A percentile compares a stretch with the other conserved stretches of the same genome.
These are phyloP conservation scores for Wallacemonas sp. DNA, from an alignment of 208 protist species.

Conservation along the genomic window DNA sequence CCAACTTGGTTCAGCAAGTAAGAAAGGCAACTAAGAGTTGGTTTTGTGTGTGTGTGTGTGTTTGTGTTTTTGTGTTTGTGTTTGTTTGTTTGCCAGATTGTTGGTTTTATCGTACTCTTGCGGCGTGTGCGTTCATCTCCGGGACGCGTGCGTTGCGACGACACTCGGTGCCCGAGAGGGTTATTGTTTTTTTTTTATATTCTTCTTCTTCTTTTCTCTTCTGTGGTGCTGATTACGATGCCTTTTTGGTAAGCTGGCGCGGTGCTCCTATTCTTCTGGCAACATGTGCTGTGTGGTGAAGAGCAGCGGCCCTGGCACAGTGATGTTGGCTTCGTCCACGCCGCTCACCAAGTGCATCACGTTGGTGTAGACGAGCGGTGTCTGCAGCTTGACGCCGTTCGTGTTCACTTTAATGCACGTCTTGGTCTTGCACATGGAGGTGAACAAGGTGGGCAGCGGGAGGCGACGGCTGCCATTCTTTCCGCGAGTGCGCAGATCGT, in stretches of 20 bases:
- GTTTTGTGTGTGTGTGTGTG: no score
- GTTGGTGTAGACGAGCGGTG: not conserved
- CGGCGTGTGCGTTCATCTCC: no score
- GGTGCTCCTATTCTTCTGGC: not conserved
- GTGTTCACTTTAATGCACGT: slow-evolving; percentile 1
- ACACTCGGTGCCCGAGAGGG: no score
- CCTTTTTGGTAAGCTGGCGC: no score
- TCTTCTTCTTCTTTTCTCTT: not conserved
- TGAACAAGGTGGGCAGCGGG: slow-evolving; percentile 1
- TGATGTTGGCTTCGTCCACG: not conserved
- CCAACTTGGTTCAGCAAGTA: no score
- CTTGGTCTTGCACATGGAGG: slow-evolving; percentile 16
- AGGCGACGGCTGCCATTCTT: not conserved
- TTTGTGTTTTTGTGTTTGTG: no score
- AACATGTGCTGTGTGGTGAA: slow-evolving; percentile 13
- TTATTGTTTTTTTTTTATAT: not conserved
- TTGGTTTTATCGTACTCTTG: no score
- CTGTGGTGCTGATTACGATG: no score
- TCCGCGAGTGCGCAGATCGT: not conserved
- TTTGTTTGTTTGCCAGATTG: no score
- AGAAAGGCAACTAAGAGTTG: no score
- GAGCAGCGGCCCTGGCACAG: slow-evolving; percentile 6
- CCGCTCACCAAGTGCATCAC: slow-evolving; percentile 12
- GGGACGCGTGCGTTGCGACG: no score
- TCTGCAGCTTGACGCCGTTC: slow-evolving; percentile 5